Percentiles rank a stretch among this genome's conserved stretches.
These are phyloP conservation scores for Logfia minima DNA, from an alignment of 129 eudicot genomes.

Conservation along the genomic window DNA sequence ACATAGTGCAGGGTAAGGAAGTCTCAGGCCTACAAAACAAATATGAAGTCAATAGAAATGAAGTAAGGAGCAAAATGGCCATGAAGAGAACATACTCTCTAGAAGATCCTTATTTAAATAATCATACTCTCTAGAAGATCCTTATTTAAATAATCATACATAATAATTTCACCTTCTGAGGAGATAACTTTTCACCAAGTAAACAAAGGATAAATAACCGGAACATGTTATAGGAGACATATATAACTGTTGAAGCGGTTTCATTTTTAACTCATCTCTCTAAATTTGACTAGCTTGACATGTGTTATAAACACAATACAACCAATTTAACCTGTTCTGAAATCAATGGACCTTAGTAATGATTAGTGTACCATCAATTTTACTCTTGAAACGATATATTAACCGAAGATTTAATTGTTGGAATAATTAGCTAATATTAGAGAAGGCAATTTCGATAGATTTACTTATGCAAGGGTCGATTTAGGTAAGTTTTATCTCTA, in stretches of 20 bases:
- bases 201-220: background rate
- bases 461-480: background rate
- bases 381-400: background rate
- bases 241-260: background rate
- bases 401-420: background rate
- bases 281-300: background rate
- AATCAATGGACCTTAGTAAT: background rate
- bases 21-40: slow-evolving; percentile 25
- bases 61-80: background rate
- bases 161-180: background rate
- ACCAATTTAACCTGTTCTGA: background rate
- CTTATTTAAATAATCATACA: background rate
- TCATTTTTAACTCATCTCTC: background rate
- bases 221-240: background rate
- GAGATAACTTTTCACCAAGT: background rate
- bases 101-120: background rate
- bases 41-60: background rate
- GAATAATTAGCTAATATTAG: background rate
- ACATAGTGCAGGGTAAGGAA: slow-evolving; percentile 8
- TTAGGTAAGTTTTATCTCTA: background rate
- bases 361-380: background rate
- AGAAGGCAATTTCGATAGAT: background rate
- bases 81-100: background rate
- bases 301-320: background rate
- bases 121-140: background rate